Evolutionary conservation across 495 filamentous ascomycete genomes (phyloP).

Genomic region (Daldinia grandis): DNA sequence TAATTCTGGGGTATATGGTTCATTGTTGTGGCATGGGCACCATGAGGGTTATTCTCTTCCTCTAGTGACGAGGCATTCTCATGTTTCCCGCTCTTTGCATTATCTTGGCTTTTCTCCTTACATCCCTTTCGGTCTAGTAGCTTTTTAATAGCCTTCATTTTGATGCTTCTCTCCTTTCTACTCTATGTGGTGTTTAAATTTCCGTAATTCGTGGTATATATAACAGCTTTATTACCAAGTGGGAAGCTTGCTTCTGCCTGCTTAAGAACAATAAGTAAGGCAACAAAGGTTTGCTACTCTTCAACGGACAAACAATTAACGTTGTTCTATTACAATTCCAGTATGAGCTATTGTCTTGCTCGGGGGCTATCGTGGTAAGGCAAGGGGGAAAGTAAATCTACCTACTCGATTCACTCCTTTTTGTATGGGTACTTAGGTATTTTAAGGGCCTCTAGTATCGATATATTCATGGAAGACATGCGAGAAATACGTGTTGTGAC

Average conservation of each 20-base stretch:
- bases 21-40: neutral
- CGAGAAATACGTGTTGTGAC: neutral
- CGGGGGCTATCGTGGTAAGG: neutral
- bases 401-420: neutral
- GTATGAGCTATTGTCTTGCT: neutral
- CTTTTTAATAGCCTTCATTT: slow-evolving; percentile 25
- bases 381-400: neutral
- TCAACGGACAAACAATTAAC: neutral
- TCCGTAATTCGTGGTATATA: neutral
- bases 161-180: neutral
- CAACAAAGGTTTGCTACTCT: neutral
- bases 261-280: neutral
- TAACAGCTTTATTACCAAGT: neutral
- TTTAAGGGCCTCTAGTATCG: neutral
- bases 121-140: neutral
- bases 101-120: neutral
- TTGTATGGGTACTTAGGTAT: neutral
- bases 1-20: slow-evolving; percentile 21
- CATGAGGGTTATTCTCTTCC: neutral
- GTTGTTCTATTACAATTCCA: neutral
- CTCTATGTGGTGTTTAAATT: neutral
- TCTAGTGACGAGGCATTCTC: neutral
- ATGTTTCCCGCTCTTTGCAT: neutral
- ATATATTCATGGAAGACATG: neutral
- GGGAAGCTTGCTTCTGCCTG: neutral